A percentile compares a stretch with the other conserved stretches of the same genome.
Evolutionary conservation across 495 filamentous ascomycete genomes (phyloP).

Genomic region (Annulohypoxylon bovei): DNA sequence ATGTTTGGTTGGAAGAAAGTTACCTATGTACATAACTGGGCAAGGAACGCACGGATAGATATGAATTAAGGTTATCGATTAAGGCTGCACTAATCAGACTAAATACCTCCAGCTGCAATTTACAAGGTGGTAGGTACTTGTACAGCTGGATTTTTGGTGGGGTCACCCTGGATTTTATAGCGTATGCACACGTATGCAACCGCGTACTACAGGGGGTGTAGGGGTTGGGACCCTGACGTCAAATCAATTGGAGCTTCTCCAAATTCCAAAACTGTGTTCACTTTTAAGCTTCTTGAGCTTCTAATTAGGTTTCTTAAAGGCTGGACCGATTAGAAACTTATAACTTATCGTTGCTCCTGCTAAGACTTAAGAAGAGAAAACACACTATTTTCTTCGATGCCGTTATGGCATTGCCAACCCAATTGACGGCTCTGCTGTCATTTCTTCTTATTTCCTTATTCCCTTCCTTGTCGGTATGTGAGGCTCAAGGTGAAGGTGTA

Average conservation of each 20-base stretch:
- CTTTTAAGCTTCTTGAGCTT: conserved; percentile 28
- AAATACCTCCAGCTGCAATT: neutral
- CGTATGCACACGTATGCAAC: neutral
- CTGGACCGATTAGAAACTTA: neutral
- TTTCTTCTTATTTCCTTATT: conserved; percentile 28
- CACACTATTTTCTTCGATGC: conserved; percentile 32
- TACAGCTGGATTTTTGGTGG: conserved; percentile 24
- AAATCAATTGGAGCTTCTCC: conserved; percentile 42
- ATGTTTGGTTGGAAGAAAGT: neutral
- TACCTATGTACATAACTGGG: neutral
- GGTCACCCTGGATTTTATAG: conserved; percentile 16
- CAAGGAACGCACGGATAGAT: neutral
- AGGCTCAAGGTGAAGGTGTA: conserved; percentile 49
- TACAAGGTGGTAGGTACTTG: too few relatives aligned
- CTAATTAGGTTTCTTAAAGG: conserved; percentile 12
- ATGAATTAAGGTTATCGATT: conserved; percentile 25
- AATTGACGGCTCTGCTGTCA: conserved; percentile 49
- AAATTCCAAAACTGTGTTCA: conserved; percentile 47
- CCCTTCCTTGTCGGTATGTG: neutral
- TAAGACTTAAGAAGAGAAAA: neutral
- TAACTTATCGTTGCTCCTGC: conserved; percentile 10
- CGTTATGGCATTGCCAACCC: conserved; percentile 37
- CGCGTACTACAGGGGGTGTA: neutral
- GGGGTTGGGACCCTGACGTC: conserved; percentile 38
- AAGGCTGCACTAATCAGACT: conserved; percentile 9